Evolutionary conservation across 2,329 filamentous ascomycete genomes (phyloP), one percentile per base, ranked within the genome.

Genomic region (Helicocarpus griseus): DNA sequence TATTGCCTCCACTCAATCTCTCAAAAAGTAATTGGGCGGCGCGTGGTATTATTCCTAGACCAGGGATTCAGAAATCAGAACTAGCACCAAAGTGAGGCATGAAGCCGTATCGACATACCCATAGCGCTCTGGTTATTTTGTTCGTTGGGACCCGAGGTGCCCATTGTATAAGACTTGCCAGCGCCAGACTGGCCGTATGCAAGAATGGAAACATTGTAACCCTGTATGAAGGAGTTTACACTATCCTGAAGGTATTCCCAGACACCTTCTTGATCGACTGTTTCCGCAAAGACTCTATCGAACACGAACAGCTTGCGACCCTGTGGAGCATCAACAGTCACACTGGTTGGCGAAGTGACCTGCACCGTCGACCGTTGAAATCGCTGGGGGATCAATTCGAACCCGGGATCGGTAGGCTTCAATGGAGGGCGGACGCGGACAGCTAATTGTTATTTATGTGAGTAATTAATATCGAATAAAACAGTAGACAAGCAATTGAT

Each of bases 141-240:
- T 62, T 96, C 90, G 21, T 69, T 69, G 1, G 90, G 88, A 4
- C 89, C 89, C 0, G 91, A 89, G 0, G 93, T 98, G 52, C 93
- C 93, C 93, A 98, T 98, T 0, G 93, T 98, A 66, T 95, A 97
- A 2, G 91, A 97, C 73, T 98, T 98, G 60, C 93, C 93, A 9
- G 93, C 89, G 52, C 93, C 93, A 26, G 93, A 98, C 74, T 98
- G 93, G 58, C 93, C 93, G 64, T 98, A 98, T 45, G 93, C 93
- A 61, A 98, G 75, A 47, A 98, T 82, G 3, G 93, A 98, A 53
- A 98, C 93, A 80, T 98, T 98, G 79, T 97, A 98, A 50, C 93
- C 93, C 65, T 96, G 89, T 1, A 93, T 75, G 61, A 98, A 98
- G 2, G 90, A 87, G 60, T 78, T 82, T 59, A 97, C 86, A 61